Evolutionary conservation across 176 grass and related monocot species (phyloP).

Genomic region (Cenchrus purpureus): DNA sequence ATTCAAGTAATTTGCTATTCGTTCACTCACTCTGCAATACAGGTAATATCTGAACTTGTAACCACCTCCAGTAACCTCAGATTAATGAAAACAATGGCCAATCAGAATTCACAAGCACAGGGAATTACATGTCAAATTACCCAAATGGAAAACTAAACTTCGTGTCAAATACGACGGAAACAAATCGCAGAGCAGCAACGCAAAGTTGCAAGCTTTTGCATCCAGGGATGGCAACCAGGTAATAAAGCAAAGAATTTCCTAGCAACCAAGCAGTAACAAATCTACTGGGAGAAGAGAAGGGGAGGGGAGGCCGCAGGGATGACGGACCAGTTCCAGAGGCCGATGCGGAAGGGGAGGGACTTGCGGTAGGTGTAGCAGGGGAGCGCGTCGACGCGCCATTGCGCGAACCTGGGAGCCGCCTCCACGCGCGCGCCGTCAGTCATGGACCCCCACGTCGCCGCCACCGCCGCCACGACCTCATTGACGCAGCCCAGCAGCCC

Average conservation of each 20-base stretch:
- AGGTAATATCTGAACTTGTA: background rate
- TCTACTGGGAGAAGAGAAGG: background rate
- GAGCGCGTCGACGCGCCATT: constrained; percentile 87
- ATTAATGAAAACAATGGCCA: background rate
- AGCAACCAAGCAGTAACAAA: background rate
- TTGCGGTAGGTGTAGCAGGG: constrained; percentile 84
- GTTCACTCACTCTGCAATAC: background rate
- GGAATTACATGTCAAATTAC: constrained; percentile 2
- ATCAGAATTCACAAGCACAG: background rate
- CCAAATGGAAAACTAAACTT: background rate
- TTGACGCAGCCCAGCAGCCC: constrained; percentile 94
- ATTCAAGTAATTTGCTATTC: constrained; percentile 3
- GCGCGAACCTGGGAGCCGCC: constrained; percentile 80
- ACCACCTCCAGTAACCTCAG: background rate
- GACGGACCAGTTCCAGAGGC: constrained; percentile 93
- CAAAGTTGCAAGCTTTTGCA: constrained; percentile 10
- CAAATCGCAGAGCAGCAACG: background rate
- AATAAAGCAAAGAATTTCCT: background rate
- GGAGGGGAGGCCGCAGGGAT: background rate
- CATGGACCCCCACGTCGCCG: constrained; percentile 59
- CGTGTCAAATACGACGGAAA: background rate
- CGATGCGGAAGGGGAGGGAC: constrained; percentile 89
- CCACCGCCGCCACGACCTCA: constrained; percentile 89
- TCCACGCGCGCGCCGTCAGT: constrained; percentile 72
- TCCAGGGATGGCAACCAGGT: background rate